Base-by-base conservation (phyloP, 2,329 filamentous ascomycete genomes). In the Fusarium papillatum region DNA sequence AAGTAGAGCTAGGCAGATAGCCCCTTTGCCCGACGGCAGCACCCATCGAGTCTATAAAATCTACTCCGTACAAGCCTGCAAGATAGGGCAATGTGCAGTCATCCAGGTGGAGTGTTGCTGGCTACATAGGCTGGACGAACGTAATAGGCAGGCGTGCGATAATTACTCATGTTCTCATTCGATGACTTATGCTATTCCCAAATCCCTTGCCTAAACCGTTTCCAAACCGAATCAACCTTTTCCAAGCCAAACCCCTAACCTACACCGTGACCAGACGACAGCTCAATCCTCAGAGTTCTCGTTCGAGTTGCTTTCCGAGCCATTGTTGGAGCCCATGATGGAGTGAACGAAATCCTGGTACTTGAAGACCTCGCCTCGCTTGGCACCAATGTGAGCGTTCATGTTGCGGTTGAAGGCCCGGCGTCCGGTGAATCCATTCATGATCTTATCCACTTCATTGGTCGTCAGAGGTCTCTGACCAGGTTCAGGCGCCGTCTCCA, bases 291-390 rank as follows among this genome's bases (percentile, higher is more conserved):
- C 81, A 8, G 75, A 74, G 66, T 78, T 77, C 36, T 82, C 80
- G 24, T 81, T 77, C 29, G 82, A 79, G 29, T 78, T 72, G n/a
- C 72, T 72, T 59, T 86, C 85, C 5, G 83, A 80, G 19, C 78
- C 81, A 34, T 83, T 84, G 65, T 85, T 89, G 13, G 89, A 87
- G 4, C 92, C 92, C 78, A 90, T 88, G 62, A 94, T 86, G 31
- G 90, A 93, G 74, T 88, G 90, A 74, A 98, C 95, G 85, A 98
- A 98, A 70, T 99, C 97, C 73, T 95, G 92, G 82, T 98, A 99
- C 80, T 93, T 91, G 84, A 99, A 98, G 1, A 98, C 95, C 71
- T 98, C 96, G 1, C 95, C 95, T 73, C 94, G 90, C 81, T 93
- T 93, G 13, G 84, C 80, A 69, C 89, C 84, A 80, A 93, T 74